Evolutionary conservation across 148 eudicot genomes (phyloP).

Genomic region (Heliosperma pusillum): DNA sequence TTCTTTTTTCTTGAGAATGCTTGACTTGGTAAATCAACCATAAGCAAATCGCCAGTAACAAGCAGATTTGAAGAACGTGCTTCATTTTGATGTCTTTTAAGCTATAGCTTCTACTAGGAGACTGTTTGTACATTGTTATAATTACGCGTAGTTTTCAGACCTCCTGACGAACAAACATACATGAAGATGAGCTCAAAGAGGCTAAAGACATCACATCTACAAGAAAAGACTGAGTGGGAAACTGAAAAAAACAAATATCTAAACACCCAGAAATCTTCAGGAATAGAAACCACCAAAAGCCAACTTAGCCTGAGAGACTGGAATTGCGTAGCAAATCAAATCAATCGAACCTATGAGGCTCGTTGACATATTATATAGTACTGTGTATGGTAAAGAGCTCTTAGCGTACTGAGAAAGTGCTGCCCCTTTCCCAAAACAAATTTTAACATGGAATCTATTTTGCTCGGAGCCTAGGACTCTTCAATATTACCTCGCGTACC

Average conservation of each 20-base stretch:
- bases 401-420: too few species aligned
- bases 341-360: too few species aligned
- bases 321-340: too few species aligned
- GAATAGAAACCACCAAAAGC: too few species aligned
- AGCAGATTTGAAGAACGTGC: slow-evolving; percentile 65
- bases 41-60: slow-evolving; percentile 72
- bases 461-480: too few species aligned
- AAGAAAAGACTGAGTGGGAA: background rate
- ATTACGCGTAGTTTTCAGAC: background rate
- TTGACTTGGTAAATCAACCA: slow-evolving; percentile 94
- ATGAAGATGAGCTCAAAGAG: background rate
- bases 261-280: too few species aligned
- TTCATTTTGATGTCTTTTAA: slow-evolving; percentile 66
- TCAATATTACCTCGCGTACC: too few species aligned
- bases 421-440: too few species aligned
- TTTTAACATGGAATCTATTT: too few species aligned
- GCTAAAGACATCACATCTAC: background rate
- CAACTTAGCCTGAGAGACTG: too few species aligned
- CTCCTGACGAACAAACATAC: slow-evolving; percentile 17
- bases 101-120: slow-evolving; percentile 66
- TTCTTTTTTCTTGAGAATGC: slow-evolving; percentile 82
- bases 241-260: background rate
- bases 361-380: too few species aligned
- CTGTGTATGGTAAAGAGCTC: too few species aligned
- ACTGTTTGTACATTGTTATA: slow-evolving; percentile 58